phyloP scores from a whole-genome alignment of 306 rosid species.

The Begonia peltatifolia region DNA sequence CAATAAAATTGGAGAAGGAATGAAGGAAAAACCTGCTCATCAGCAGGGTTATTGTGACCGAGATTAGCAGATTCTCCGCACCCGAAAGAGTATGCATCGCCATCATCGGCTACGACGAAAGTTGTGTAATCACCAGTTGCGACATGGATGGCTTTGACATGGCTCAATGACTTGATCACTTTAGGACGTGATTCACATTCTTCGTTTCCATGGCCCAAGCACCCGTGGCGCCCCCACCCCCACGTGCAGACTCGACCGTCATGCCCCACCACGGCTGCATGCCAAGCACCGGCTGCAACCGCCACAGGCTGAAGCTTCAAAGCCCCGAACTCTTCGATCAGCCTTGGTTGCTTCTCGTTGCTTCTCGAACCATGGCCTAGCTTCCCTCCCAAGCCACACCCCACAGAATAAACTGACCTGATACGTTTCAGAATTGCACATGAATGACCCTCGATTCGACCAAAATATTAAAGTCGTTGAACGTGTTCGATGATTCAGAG shows the following conservation, averaged over 20 bases:
- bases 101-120: conserved; percentile 63
- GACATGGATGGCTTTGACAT: conserved; percentile 67
- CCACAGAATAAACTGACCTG: conserved; percentile 95
- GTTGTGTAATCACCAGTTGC: conserved; percentile 98
- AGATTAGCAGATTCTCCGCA: conserved; percentile 95
- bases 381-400: conserved; percentile 97
- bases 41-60: conserved; percentile 46
- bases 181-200: conserved; percentile 80
- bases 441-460: no score
- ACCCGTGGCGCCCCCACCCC: conserved; percentile 98
- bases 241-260: conserved; percentile 97
- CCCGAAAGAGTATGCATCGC: conserved; percentile 87
- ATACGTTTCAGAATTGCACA: background rate
- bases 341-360: conserved; percentile 71
- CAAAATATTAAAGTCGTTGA: no score
- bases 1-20: conserved; percentile 7
- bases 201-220: conserved; percentile 92
- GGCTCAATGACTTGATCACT: conserved; percentile 63
- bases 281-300: conserved; percentile 98
- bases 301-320: conserved; percentile 78
- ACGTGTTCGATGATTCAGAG: no score
- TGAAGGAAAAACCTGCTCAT: conserved; percentile 48
- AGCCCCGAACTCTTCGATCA: conserved; percentile 53
- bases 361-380: conserved; percentile 81
- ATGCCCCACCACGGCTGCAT: conserved; percentile 87